These are phyloP conservation scores for Capsicum pubescens DNA, from an alignment of 257 asterid species.

Conservation along the genomic window DNA sequence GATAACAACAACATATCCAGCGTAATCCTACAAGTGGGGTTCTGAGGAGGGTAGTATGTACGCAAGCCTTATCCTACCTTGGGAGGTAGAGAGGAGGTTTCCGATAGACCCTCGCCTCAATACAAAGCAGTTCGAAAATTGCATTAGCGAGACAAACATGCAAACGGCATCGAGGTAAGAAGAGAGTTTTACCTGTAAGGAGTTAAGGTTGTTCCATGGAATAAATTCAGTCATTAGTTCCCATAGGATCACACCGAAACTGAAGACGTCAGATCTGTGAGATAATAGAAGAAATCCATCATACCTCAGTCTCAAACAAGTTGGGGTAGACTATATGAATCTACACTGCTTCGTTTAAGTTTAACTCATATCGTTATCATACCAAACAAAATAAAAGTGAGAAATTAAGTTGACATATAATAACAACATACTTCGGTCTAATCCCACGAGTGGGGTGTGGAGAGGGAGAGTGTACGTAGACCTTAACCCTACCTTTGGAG, in stretches of 20 bases:
- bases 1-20: not conserved
- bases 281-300: not conserved
- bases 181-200: constrained; percentile 57
- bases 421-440: too few relatives aligned
- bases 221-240: constrained; percentile 67
- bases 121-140: not conserved
- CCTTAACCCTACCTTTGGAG: too few relatives aligned
- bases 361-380: not conserved
- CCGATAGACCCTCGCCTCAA: not conserved
- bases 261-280: constrained; percentile 73
- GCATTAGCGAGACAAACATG: constrained; percentile 5
- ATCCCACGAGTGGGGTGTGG: too few relatives aligned
- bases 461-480: too few relatives aligned
- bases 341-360: not conserved
- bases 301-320: not conserved
- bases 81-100: not conserved
- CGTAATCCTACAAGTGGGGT: not conserved
- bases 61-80: constrained; percentile 37
- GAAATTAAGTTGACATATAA: too few relatives aligned
- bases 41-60: not conserved
- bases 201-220: constrained; percentile 70
- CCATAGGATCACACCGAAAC: constrained; percentile 80
- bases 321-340: not conserved
- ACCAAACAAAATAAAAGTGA: too few relatives aligned
- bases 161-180: not conserved